Base-by-base conservation (phyloP, 768 basidiomycete species). In the Mycena polygramma region DNA sequence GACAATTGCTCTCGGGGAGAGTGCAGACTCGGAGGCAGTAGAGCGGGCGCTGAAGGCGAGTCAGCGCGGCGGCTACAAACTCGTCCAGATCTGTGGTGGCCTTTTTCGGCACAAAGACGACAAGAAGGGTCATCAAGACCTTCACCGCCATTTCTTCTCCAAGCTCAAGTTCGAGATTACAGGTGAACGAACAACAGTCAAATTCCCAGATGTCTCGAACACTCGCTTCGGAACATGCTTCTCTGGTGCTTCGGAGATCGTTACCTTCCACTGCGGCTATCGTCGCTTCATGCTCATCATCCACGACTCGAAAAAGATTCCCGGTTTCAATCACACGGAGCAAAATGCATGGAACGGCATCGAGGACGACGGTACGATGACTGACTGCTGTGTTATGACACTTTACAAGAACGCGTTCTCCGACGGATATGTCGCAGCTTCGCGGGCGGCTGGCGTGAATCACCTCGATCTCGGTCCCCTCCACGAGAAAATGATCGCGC, bases 131-230 rank as follows among this genome's bases (percentile, higher is more conserved):
- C 46, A 48, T 19, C 46, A n/a, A 8, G 46, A 48, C 19, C 46
- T 48, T 4, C 57, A 54, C 15, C 48, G 68, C 5, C 54, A 59
- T 20, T 74, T 66, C 62, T 54, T 73, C 24, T 46, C 60, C 36
- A 43, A 62, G 17, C 26, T 53, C 7, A 53, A 43, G 13, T 24
- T 72, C 45, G 39, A 59, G 41, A 20, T 30, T 1, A 59, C 57
- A 2, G 66, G 66, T 43, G 26, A 59, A 26, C 36, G 35, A 11
- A 30, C 66, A 1, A 49, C 59, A 2, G 55, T 46, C 9, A 48
- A 37, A 41, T 48, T 75, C 20, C 77, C 76, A 7, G 68, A 77
- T 58, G 75, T 66, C 8, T 68, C 53, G 60, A 75, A 76, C 35
- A 75, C 62, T 15, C 75, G 71, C 1, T 78, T 70, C 58, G 68